These are phyloP conservation scores for Ophiostoma pallidulum DNA, from an alignment of 2,329 filamentous ascomycete genomes.

Conservation along the genomic window DNA sequence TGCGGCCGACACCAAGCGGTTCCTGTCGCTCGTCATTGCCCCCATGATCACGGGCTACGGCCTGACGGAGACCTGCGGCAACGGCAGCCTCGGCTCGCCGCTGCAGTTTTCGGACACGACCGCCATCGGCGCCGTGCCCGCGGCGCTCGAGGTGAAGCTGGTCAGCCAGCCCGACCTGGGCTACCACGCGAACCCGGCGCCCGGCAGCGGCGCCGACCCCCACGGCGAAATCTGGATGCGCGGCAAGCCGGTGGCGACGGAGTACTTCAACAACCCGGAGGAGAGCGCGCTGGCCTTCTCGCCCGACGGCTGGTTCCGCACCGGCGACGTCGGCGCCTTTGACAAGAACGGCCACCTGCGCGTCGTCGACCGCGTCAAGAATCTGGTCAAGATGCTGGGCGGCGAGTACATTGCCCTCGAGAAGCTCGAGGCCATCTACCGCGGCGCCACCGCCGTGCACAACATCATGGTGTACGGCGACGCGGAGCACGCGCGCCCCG, in stretches of 20 bases:
- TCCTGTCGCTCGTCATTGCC: slow-evolving; percentile 84
- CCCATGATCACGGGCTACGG: slow-evolving; percentile 95
- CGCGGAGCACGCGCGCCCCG: slow-evolving; percentile 61
- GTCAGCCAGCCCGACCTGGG: slow-evolving; percentile 85
- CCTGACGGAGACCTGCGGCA: slow-evolving; percentile 83
- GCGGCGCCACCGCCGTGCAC: slow-evolving; percentile 64
- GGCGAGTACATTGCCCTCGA: slow-evolving; percentile 97
- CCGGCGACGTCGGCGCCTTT: slow-evolving; percentile 90
- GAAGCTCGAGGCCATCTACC: slow-evolving; percentile 88
- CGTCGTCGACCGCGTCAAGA: slow-evolving; percentile 96
- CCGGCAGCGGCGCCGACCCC: slow-evolving; percentile 62
- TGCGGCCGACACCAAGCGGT: slow-evolving; percentile 75
- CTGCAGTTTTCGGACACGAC: slow-evolving; percentile 69
- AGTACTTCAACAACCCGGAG: slow-evolving; percentile 77
- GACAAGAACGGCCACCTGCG: slow-evolving; percentile 66
- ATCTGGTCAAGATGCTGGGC: slow-evolving; percentile 88
- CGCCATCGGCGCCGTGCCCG: slow-evolving; percentile 71
- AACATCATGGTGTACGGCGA: slow-evolving; percentile 87
- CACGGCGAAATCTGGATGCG: slow-evolving; percentile 92
- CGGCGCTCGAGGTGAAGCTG: slow-evolving; percentile 77
- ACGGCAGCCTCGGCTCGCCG: slow-evolving; percentile 74
- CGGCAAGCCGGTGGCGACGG: slow-evolving; percentile 62
- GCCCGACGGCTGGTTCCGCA: slow-evolving; percentile 91
- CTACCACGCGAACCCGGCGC: slow-evolving; percentile 65
- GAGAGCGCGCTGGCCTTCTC: slow-evolving; percentile 74